Evolutionary conservation across 495 filamentous ascomycete genomes (phyloP).

Genomic region (Pyronema domesticum): DNA sequence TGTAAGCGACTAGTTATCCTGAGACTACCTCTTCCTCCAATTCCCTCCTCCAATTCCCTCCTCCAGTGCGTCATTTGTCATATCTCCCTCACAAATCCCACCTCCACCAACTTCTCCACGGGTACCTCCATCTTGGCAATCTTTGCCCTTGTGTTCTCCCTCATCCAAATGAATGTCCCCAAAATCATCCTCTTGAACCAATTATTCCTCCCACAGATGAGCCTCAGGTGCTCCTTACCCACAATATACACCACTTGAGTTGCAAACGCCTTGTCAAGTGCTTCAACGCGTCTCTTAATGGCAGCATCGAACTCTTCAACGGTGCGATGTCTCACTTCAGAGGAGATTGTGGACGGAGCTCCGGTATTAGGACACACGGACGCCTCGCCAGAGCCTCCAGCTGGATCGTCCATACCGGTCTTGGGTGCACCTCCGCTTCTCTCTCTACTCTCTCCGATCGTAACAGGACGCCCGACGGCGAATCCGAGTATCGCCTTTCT

Average conservation of each 20-base stretch:
- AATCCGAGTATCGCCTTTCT: neutral
- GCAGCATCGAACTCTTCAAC: too few species aligned
- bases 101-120: constrained; percentile 45
- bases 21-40: too few species aligned
- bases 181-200: constrained; percentile 33
- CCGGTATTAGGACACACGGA: too few species aligned
- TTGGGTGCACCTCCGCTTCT: constrained; percentile 25
- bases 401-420: constrained; percentile 6
- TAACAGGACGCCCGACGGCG: constrained; percentile 2
- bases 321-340: too few species aligned
- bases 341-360: too few species aligned
- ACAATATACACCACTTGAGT: constrained; percentile 49
- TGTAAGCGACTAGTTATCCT: too few species aligned
- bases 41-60: too few species aligned
- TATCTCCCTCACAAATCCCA: constrained; percentile 54
- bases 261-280: constrained; percentile 40
- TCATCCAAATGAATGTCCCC: constrained; percentile 44
- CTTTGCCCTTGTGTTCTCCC: constrained; percentile 51
- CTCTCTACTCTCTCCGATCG: too few species aligned
- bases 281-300: constrained; percentile 28
- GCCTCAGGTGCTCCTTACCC: constrained; percentile 46
- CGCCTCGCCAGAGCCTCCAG: too few species aligned
- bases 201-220: constrained; percentile 30
- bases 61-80: constrained; percentile 9
- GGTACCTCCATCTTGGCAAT: constrained; percentile 42